Evolutionary conservation across 306 rosid genomes (phyloP).

Genomic region (Casuarina glauca): DNA sequence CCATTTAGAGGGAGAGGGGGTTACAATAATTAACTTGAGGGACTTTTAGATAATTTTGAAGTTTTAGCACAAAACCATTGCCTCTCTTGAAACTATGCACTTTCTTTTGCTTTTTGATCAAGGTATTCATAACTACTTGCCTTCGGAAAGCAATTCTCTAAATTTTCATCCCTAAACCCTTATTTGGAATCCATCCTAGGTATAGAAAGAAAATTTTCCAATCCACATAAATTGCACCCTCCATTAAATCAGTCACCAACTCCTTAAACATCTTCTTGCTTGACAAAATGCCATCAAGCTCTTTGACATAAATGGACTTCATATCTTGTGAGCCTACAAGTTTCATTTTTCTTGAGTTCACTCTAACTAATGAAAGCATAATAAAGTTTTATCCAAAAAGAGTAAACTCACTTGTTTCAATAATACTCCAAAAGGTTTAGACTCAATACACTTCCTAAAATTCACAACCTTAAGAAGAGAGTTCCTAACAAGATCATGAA

Average conservation of each 20-base stretch:
- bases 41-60: neutral
- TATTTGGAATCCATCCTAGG: conserved; percentile 90
- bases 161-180: conserved; percentile 50
- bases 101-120: conserved; percentile 58
- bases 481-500: conserved; percentile 47
- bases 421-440: conserved; percentile 68
- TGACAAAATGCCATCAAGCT: conserved; percentile 45
- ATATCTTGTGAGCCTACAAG: conserved; percentile 54
- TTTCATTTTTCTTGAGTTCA: conserved; percentile 1
- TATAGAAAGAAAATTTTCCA: conserved; percentile 98
- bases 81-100: conserved; percentile 78
- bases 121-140: conserved; percentile 57
- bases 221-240: conserved; percentile 94
- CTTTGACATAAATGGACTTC: conserved; percentile 68
- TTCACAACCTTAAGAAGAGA: conserved; percentile 49
- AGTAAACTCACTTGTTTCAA: conserved; percentile 65
- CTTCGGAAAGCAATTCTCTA: conserved; percentile 35
- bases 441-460: conserved; percentile 61
- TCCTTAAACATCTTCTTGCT: conserved; percentile 53
- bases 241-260: conserved; percentile 75
- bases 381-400: neutral
- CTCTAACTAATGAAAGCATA: neutral
- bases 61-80: conserved; percentile 5
- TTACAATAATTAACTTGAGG: conserved; percentile 16
- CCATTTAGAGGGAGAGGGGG: neutral